Evolutionary conservation across 148 eudicot species (phyloP), one percentile per base, ranked within the genome.

Genomic region (Persicaria tinctoria): DNA sequence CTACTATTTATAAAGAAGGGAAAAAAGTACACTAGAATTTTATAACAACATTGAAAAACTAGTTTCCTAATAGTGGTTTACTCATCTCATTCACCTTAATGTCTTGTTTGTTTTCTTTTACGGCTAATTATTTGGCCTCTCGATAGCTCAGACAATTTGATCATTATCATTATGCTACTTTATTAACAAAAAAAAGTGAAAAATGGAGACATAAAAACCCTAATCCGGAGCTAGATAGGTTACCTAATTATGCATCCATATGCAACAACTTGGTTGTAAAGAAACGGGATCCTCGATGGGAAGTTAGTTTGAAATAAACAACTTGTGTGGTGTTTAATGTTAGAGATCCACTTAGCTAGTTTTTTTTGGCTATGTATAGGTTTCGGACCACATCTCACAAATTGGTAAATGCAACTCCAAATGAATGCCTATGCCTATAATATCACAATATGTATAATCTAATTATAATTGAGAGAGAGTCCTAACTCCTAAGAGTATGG

Each of bases 401-500:
- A 60, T 0, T 11, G 41, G 27, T 14, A 56, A n/a, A 8, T 54
- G 59, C 59, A 54, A 54, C 5, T 17, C 8, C 17, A 60, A 60
- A 60, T 20, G 66, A 60, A 27, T 27, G 66, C 66, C 66, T 60
- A 60, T 23, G 12, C 17, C 57, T 54, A 54, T 12, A 32, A 54
- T 54, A 54, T 54, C 57, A 4, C 5, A 16, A 54, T 32, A 32
- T 32, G 41, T 32, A 32, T 32, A 32, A 32, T 32, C 41, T 32
- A 32, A 32, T 32, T 2, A 32, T 32, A 32, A 32, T 32, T 32
- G 41, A 32, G 41, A 32, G 41, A 32, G 41, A 32, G 2, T 32
- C 41, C 41, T 32, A 32, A 60, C 41, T 60, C 66, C 66, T 60
- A 60, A 12, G 27, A 57, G 63, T 57, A 57, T 57, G 63, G 66